Conservation (phyloP, 331 rosid genomes). For the Quercus phellos region DNA sequence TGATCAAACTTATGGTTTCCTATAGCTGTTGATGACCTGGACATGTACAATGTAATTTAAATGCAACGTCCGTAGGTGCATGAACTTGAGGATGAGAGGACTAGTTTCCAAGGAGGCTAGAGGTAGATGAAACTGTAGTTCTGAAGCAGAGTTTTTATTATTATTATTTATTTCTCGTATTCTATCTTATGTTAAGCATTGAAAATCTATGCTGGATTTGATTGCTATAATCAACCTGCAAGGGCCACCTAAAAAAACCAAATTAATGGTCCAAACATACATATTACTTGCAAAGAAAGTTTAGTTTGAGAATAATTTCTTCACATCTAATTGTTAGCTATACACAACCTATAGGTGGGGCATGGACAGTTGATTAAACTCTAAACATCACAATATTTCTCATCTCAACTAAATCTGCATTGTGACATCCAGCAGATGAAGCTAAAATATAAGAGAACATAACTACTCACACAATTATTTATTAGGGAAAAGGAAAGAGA, state of each 20-base stretch:
- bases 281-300: background rate
- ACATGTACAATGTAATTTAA: background rate
- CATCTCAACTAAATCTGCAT: background rate
- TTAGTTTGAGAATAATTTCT: background rate
- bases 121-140: background rate
- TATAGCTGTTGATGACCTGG: background rate
- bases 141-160: no score
- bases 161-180: no score
- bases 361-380: no score
- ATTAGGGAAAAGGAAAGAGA: background rate
- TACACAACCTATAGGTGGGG: background rate
- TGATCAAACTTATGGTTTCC: background rate
- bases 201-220: no score
- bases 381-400: background rate
- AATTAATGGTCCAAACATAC: background rate
- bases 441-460: background rate
- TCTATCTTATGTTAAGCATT: no score
- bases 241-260: background rate
- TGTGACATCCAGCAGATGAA: background rate
- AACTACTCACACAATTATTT: background rate
- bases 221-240: background rate
- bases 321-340: background rate
- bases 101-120: background rate
- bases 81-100: background rate
- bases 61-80: background rate